phyloP scores from a whole-genome alignment of 331 rosid species.

The Acacia pycnantha region DNA sequence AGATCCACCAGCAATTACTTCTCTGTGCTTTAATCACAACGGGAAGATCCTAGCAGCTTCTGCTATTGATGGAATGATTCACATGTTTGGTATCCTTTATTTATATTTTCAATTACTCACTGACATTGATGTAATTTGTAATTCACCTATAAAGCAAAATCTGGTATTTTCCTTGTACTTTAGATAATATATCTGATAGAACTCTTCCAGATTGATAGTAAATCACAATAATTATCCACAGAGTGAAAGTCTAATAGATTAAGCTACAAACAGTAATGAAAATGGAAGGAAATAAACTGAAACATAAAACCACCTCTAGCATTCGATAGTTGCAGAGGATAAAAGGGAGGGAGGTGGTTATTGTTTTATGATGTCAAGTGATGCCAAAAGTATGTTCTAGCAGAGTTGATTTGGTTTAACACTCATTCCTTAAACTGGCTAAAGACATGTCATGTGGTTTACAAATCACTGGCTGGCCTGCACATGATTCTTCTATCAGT shows the following conservation, averaged over 20 bases:
- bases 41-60: slow-evolving; percentile 94
- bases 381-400: slow-evolving; percentile 8
- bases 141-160: not conserved
- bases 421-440: slow-evolving; percentile 52
- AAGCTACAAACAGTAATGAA: not conserved
- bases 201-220: not conserved
- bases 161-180: slow-evolving; percentile 1
- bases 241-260: not conserved
- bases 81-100: slow-evolving; percentile 96
- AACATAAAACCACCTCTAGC: not conserved
- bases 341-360: not conserved
- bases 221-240: not conserved
- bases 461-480: slow-evolving; percentile 99
- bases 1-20: slow-evolving; percentile 96
- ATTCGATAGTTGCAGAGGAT: not conserved
- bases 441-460: slow-evolving; percentile 94
- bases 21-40: slow-evolving; percentile 93
- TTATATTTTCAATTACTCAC: slow-evolving; percentile 12
- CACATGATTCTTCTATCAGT: slow-evolving; percentile 92
- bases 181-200: not conserved
- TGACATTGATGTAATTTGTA: slow-evolving; percentile 1
- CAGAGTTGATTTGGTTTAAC: slow-evolving; percentile 2
- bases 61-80: slow-evolving; percentile 96
- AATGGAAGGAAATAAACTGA: not conserved
- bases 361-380: slow-evolving; percentile 17